Conservation (phyloP, 1,284 basidiomycete genomes). For the Sutorius eximius region DNA sequence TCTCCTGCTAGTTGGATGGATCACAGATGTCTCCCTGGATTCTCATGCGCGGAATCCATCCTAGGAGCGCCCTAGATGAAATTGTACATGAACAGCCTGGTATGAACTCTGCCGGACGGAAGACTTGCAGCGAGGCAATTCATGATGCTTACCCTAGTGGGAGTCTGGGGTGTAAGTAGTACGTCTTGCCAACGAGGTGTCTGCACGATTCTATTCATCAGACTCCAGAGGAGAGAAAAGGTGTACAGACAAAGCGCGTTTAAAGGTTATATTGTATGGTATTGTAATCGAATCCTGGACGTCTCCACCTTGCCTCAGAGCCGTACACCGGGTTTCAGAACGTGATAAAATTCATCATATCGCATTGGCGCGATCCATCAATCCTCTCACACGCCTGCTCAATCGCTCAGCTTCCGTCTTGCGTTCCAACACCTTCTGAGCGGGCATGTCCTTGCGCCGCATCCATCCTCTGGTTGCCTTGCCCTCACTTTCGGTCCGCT, state of each 20-base stretch:
- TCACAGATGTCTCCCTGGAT: no score
- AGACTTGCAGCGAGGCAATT: no score
- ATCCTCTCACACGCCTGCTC: constrained; percentile 63
- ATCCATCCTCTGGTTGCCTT: constrained; percentile 58
- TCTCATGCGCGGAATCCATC: no score
- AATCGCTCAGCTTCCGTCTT: constrained; percentile 72
- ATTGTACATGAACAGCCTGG: no score
- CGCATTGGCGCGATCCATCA: constrained; percentile 59
- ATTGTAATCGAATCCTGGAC: constrained; percentile 1
- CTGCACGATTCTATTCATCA: no score
- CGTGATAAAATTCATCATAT: constrained; percentile 10
- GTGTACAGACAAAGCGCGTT: neutral
- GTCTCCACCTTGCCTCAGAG: neutral
- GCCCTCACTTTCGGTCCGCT: constrained; percentile 41
- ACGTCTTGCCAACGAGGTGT: no score
- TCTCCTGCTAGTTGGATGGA: no score
- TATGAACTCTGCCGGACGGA: no score
- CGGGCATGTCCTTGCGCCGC: constrained; percentile 73
- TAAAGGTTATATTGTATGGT: neutral
- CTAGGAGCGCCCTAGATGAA: no score
- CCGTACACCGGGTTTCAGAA: neutral
- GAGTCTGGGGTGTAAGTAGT: no score
- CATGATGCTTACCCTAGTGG: no score
- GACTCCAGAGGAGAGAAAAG: no score
- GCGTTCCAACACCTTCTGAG: constrained; percentile 75